Base-by-base conservation (phyloP, 2,329 filamentous ascomycete species). In the Decorospora gaudefroyi region DNA sequence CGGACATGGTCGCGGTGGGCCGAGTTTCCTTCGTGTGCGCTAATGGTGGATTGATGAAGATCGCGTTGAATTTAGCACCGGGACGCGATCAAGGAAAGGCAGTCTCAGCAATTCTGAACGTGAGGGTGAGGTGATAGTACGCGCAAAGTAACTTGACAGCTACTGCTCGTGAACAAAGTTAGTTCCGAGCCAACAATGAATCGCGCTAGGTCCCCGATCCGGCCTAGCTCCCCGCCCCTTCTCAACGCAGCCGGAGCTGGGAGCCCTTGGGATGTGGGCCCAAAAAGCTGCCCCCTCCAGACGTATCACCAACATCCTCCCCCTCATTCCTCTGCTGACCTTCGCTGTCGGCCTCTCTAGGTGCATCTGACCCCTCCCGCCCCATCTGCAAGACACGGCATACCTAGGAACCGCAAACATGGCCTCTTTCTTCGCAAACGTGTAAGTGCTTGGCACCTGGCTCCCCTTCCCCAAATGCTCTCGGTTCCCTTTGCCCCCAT, bases 391-490 rank as follows among this genome's bases (percentile, higher is more conserved):
- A 25, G 10, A 37, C 47, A 48, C 50, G 31, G 36, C 36, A 42
- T 35, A 47, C 22, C 32, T 32, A 16, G 34, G 42, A 36, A 34
- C 33, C 38, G 47, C 52, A 51, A 33, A 61, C 43, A 71, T 71
- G 69, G 62, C 69, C 51, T 71, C 68, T 45, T 72, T 72, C 57
- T 72, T 72, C 62, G 69, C 67, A 61, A 71, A 66, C 56, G 67
- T 71, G 69, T 71, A 56, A 70, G 69, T 72, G 53, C 64, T 68
- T 68, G 66, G 64, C 66, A 55, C 39, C 51, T 50, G 57, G 58
- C 55, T 53, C 52, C 51, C 57, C 60, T 55, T 57, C 53, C 59
- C 57, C 54, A 57, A 57, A 57, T 64, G 59, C 54, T 58, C 49
- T 49, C 45, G 46, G 25, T 34, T 38, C 43, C 50, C 26, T 27